Base-by-base conservation (phyloP, 164 flowering plant species). In the Saururus chinensis region DNA sequence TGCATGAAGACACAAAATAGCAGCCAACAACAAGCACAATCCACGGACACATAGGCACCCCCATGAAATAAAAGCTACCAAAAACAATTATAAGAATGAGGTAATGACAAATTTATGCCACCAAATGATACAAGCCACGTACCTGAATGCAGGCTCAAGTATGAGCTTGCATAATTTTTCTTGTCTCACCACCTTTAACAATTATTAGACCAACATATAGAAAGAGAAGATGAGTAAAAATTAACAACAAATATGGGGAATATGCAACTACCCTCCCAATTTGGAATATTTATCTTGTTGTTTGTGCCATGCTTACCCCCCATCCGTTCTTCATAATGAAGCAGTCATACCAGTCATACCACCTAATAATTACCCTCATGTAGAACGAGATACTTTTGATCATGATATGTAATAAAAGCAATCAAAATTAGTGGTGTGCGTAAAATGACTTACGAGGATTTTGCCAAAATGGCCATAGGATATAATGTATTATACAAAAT, bases 111-210 rank as follows among this genome's bases (percentile, higher is more conserved):
- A 19, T 24, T 19, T 35, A 17, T 21, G 12, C 19, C 0, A 52
- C 7, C 19, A 54, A 21, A 8, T 41, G 48, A 7, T 40, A 19
- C 11, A 51, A 48, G 52, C 21, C 17, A 55, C 65, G 9, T 24
- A 92, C 97, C 95, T 88, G 98, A 73, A 93, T 84, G 49, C 89
- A 88, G 68, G 98, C 98, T 64, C 98, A 97, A 62, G 97, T 71
- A 59, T 77, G 77, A 14, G 81, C 80, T 75, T 89, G 98, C 86
- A 89, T 89, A 73, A 60, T 86, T 69, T 89, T 90, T 25, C 88
- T 93, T 45, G 87, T 90, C 68, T 93, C 98, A 51, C 98, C 97
- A 22, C 97, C 96, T 77, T 93, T 93, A 20, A 97, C 98, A 80
- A 89, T 93, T 22, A 93, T 81, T 68, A 90, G 70, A 41, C 92